These are phyloP conservation scores for Lepidium sativum DNA, from an alignment of 345 rosid genomes.

Conservation along the genomic window DNA sequence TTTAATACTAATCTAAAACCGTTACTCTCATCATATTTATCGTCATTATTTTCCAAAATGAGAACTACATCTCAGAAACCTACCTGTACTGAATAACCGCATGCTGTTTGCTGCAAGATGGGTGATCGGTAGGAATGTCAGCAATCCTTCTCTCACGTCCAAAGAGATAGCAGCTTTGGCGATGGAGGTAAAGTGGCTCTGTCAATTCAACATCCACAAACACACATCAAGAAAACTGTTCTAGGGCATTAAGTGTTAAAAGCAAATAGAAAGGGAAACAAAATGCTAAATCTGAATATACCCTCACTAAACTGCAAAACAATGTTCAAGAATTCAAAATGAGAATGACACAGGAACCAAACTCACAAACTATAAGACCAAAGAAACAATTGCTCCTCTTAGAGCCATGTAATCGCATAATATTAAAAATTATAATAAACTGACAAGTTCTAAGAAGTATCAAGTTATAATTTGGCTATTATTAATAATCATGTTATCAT, in stretches of 20 bases:
- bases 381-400: not conserved
- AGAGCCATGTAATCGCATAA: not conserved
- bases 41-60: not conserved
- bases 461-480: not conserved
- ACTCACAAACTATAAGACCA: not conserved
- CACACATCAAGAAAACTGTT: not conserved
- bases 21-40: not conserved
- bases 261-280: not conserved
- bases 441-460: not conserved
- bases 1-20: not conserved
- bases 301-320: not conserved
- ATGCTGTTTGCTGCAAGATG: slow-evolving; percentile 99
- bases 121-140: slow-evolving; percentile 94
- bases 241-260: not conserved
- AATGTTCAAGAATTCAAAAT: not conserved
- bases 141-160: slow-evolving; percentile 95
- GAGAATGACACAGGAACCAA: not conserved
- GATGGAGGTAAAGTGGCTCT: slow-evolving; percentile 95
- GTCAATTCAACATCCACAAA: slow-evolving; percentile 18
- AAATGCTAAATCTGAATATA: not conserved
- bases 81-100: slow-evolving; percentile 91
- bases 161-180: slow-evolving; percentile 92
- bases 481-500: not conserved
- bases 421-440: not conserved
- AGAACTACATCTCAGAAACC: slow-evolving; percentile 13